These are phyloP conservation scores for Casaregolazyma lundiana DNA, from an alignment of 1,139 yeast genomes.

Conservation along the genomic window DNA sequence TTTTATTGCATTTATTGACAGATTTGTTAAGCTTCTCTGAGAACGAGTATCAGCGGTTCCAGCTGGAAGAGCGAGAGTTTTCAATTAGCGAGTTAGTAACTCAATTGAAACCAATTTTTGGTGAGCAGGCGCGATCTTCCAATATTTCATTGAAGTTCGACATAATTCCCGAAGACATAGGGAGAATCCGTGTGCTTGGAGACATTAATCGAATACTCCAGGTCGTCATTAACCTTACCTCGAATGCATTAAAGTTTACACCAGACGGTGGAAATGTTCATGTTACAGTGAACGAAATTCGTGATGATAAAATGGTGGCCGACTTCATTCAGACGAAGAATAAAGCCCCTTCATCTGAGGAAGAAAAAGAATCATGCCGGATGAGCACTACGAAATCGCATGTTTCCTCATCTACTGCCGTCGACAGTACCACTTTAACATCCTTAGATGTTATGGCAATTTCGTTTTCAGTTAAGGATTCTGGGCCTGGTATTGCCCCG, in stretches of 20 bases:
- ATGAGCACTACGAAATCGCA: neutral
- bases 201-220: constrained; percentile 93
- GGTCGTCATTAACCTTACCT: constrained; percentile 85
- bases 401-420: neutral
- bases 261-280: constrained; percentile 81
- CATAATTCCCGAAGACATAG: constrained; percentile 40
- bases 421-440: neutral
- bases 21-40: constrained; percentile 83
- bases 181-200: constrained; percentile 60
- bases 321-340: neutral
- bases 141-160: constrained; percentile 45
- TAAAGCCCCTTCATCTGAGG: neutral
- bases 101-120: constrained; percentile 83
- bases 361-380: neutral
- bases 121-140: constrained; percentile 76
- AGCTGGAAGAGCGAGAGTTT: constrained; percentile 75
- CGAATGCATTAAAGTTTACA: constrained; percentile 86
- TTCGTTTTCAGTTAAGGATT: constrained; percentile 54
- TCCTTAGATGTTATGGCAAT: constrained; percentile 16
- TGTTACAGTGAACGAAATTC: constrained; percentile 37
- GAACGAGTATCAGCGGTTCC: constrained; percentile 65
- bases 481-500: constrained; percentile 89
- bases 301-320: neutral
- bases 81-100: constrained; percentile 67
- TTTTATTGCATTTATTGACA: constrained; percentile 75